Percentiles rank a stretch among this genome's conserved stretches.
These are phyloP conservation scores for Pleurozium schreberi DNA, from an alignment of 225 moss, liverwort and hornwort genomes.

Conservation along the genomic window DNA sequence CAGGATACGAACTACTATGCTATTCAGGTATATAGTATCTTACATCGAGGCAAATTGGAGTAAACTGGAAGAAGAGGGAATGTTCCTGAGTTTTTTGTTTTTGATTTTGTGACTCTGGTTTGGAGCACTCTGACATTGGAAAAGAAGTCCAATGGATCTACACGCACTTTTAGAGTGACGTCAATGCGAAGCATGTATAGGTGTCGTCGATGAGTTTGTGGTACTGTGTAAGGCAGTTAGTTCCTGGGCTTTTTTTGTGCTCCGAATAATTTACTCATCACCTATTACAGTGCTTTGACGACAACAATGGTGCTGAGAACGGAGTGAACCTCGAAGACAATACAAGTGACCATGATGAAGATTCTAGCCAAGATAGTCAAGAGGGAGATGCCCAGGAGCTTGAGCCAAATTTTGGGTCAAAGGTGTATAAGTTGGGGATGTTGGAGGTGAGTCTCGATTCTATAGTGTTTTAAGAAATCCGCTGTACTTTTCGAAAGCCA, in stretches of 20 bases:
- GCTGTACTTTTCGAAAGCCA: background rate
- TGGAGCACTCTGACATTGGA: background rate
- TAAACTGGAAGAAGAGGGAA: background rate
- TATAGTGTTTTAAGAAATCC: background rate
- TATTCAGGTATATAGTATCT: constrained; percentile 23
- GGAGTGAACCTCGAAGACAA: background rate
- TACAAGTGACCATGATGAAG: constrained; percentile 15
- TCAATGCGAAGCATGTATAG: background rate
- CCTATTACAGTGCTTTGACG: constrained; percentile 32
- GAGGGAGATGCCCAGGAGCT: constrained; percentile 7
- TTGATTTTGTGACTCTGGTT: background rate
- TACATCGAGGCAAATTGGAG: background rate
- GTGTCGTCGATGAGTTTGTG: background rate
- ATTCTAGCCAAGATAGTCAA: constrained; percentile 19
- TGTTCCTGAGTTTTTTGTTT: background rate
- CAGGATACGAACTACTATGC: constrained; percentile 45
- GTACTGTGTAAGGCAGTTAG: background rate
- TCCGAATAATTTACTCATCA: background rate
- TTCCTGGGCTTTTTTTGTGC: background rate
- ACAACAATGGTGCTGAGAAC: background rate
- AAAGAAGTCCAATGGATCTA: background rate
- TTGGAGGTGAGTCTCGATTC: constrained; percentile 23
- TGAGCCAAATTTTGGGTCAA: constrained; percentile 26
- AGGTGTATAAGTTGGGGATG: constrained; percentile 37
- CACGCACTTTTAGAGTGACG: background rate